Base-by-base conservation (phyloP, 805 yeast species). In the Zygosaccharomyces lentus region DNA sequence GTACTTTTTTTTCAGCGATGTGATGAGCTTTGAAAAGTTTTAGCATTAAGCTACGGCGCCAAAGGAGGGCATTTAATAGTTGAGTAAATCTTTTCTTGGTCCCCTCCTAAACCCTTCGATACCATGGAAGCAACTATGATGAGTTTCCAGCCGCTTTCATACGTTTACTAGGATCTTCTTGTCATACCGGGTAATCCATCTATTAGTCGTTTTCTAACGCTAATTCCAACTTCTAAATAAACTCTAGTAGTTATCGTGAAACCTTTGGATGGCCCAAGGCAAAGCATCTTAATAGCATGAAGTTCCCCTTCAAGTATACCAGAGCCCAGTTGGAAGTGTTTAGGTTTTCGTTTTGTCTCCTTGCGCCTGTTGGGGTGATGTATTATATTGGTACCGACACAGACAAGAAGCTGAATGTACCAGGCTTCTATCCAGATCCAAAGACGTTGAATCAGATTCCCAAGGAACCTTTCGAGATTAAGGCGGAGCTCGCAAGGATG, bases 341-440 rank as follows among this genome's bases (percentile, higher is more conserved):
- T 46, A 73, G 77, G 57, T 87, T 88, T 67, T 81, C 96, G 0
- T 84, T 89, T 60, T 90, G 86, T 63, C 77, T 90, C 36, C 70
- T 88, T 56, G 80, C 95, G 1, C 98, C 98, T 0, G 85, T 90
- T 38, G 76, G 79, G n/a, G 84, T 88, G 59, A 90, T 90, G 98
- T 84, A 87, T 67, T 90, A 84, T 57, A 90, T 88, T 37, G 97
- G 98, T 62, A 77, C 84, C 32, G 90, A 90, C 57, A 84, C 97
- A 1, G 96, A 90, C 65, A 78, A 74, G 57, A 90, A 88, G 70
- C 81, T 90, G 65, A 87, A 88, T 61, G 82, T 89, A 39, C 95
- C 95, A 7, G 96, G 96, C 16, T 90, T 87, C 68, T 89, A 96
- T 96, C 98, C 98, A 2, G 97, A 89, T 64, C 96, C 96, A 34